Conservation (phyloP, 2,329 filamentous ascomycete genomes). For the Fusarium brachygibbosum region DNA sequence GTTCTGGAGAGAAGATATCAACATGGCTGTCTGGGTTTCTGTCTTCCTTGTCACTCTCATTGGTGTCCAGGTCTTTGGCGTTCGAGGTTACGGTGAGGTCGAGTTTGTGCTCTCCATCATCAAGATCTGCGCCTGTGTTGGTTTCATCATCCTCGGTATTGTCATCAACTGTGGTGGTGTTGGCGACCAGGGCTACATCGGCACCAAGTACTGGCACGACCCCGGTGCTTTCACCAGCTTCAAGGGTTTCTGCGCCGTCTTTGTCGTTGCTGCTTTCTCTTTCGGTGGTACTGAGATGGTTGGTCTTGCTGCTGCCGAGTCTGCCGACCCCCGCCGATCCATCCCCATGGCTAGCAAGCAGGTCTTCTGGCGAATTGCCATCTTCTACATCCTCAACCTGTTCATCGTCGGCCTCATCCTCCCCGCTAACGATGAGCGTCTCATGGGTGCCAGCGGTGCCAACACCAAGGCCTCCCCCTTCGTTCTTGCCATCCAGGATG, state of each 20-base stretch:
- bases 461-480: constrained; percentile 88
- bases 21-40: constrained; percentile 82
- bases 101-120: constrained; percentile 89
- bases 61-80: constrained; percentile 86
- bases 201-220: constrained; percentile 79
- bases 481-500: constrained; percentile 90
- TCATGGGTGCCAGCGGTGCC: constrained; percentile 69
- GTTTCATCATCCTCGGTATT: constrained; percentile 81
- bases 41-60: constrained; percentile 84
- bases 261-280: constrained; percentile 80
- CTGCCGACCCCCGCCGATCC: constrained; percentile 80
- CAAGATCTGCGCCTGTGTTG: constrained; percentile 79
- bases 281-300: constrained; percentile 83
- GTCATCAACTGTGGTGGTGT: constrained; percentile 87
- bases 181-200: constrained; percentile 80
- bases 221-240: constrained; percentile 88
- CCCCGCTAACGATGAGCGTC: constrained; percentile 74
- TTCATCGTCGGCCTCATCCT: constrained; percentile 86
- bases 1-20: constrained; percentile 78
- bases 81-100: constrained; percentile 89
- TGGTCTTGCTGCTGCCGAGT: constrained; percentile 82
- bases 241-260: constrained; percentile 82
- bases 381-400: constrained; percentile 91
- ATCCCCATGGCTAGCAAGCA: constrained; percentile 91
- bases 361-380: constrained; percentile 92